Conservation (phyloP, 495 filamentous ascomycete species). For the Xylaria grammica region DNA sequence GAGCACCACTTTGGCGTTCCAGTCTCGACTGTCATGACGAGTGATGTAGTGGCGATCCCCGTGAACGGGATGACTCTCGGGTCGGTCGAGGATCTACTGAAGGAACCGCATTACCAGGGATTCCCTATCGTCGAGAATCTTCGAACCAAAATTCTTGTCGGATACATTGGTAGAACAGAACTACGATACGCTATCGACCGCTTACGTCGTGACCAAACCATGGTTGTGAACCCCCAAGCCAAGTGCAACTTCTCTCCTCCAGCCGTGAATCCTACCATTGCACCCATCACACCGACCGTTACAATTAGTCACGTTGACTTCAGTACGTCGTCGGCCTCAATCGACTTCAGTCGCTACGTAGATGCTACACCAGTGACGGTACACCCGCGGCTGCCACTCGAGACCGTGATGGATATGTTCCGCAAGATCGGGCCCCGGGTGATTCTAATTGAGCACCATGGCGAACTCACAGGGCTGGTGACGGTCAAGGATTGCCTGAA, state of each 20-base stretch:
- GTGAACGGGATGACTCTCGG: constrained; percentile 74
- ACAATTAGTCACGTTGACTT: constrained; percentile 53
- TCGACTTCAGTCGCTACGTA: constrained; percentile 88
- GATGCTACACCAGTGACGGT: constrained; percentile 90
- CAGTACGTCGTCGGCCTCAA: constrained; percentile 53
- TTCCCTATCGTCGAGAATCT: constrained; percentile 89
- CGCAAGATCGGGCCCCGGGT: constrained; percentile 97
- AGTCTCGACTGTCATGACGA: constrained; percentile 91
- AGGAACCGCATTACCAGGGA: constrained; percentile 87
- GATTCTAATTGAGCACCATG: constrained; percentile 89
- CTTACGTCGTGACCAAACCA: constrained; percentile 73
- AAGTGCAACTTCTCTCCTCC: constrained; percentile 81
- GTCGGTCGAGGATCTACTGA: constrained; percentile 74
- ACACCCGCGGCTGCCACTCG: constrained; percentile 88
- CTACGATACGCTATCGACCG: constrained; percentile 91
- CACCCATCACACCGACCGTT: constrained; percentile 66
- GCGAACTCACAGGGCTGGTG: constrained; percentile 80
- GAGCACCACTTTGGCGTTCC: constrained; percentile 97
- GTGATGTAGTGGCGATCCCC: constrained; percentile 74
- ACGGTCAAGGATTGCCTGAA: constrained; percentile 98
- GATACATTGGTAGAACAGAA: constrained; percentile 95
- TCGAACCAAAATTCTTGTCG: constrained; percentile 72
- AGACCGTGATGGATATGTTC: constrained; percentile 99
- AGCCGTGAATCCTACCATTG: constrained; percentile 48
- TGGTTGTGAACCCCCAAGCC: constrained; percentile 63